Conservation (phyloP, 495 filamentous ascomycete species). For the Cercophora newfieldiana region DNA sequence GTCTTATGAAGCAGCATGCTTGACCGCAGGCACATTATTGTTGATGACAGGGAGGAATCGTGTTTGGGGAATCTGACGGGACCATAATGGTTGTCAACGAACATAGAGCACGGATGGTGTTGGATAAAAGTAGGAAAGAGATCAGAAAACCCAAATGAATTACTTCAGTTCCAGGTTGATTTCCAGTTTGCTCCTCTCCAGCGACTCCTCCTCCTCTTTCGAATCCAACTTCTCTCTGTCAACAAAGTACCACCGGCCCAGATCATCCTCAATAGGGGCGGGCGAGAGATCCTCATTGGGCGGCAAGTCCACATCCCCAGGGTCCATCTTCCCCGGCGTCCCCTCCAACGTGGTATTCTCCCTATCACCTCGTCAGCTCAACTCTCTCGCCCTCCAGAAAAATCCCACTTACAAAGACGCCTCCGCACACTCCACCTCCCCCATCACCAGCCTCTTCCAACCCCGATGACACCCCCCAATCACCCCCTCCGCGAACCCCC, state of each 20-base stretch:
- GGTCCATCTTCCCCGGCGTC: conserved; percentile 29
- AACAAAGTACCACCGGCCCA: conserved; percentile 25
- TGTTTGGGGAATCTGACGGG: not conserved
- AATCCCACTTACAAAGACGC: conserved; percentile 17
- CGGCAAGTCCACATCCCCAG: conserved; percentile 21
- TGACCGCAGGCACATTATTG: not conserved
- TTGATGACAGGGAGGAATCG: not conserved
- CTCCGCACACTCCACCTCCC: conserved; percentile 19
- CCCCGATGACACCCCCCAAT: conserved; percentile 21
- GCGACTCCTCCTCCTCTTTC: not conserved
- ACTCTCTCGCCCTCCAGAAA: not conserved
- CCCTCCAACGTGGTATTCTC: conserved; percentile 28
- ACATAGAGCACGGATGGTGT: not conserved
- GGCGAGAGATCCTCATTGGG: conserved; percentile 25
- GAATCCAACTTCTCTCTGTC: conserved; percentile 11
- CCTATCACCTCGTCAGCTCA: conserved; percentile 14
- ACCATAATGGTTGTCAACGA: not conserved
- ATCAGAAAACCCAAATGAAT: not conserved
- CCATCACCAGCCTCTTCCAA: conserved; percentile 26
- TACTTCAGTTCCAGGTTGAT: not conserved
- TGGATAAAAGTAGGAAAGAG: not conserved
- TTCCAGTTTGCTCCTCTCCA: conserved; percentile 5
- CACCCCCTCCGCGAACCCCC: conserved; percentile 19
- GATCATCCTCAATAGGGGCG: conserved; percentile 19
- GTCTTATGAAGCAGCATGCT: not conserved